phyloP scores from a whole-genome alignment of 2,329 filamentous ascomycete species.

The Cadophora luteo-olivacea region DNA sequence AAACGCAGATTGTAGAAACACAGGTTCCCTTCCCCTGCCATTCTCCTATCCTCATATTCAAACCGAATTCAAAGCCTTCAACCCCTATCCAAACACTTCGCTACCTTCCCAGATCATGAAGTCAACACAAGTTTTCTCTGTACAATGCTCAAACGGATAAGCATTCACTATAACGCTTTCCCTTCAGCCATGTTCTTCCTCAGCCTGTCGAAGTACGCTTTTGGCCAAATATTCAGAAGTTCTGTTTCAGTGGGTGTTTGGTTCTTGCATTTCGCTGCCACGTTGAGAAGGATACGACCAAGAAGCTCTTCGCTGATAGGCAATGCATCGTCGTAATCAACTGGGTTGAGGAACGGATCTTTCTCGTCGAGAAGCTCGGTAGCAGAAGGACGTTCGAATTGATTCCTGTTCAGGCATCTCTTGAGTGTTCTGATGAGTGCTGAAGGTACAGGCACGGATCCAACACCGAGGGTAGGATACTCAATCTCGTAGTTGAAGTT shows the following conservation, averaged over 20 bases:
- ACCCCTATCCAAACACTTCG: background rate
- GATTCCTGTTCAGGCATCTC: constrained; percentile 67
- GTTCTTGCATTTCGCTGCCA: constrained; percentile 64
- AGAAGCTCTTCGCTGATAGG: constrained; percentile 69
- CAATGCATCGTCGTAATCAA: constrained; percentile 61
- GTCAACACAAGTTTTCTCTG: background rate
- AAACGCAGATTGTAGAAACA: constrained; percentile 14
- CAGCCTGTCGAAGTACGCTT: constrained; percentile 66
- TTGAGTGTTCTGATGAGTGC: constrained; percentile 67
- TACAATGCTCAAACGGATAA: background rate
- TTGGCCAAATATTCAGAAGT: constrained; percentile 61
- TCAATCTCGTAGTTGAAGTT: constrained; percentile 78
- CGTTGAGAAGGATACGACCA: constrained; percentile 66
- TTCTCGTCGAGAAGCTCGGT: constrained; percentile 63
- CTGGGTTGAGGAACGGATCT: constrained; percentile 70
- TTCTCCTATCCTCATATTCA: background rate
- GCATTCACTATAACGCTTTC: constrained; percentile 24
- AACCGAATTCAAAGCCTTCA: background rate
- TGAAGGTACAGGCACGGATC: constrained; percentile 64
- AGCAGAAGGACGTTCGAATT: constrained; percentile 67
- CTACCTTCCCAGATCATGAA: background rate
- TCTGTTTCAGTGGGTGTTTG: constrained; percentile 65
- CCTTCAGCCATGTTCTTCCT: constrained; percentile 43
- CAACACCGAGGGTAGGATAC: constrained; percentile 73
- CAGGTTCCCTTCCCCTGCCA: background rate